Base-by-base conservation (phyloP, 768 basidiomycete genomes). In the Amanita rubescens region DNA sequence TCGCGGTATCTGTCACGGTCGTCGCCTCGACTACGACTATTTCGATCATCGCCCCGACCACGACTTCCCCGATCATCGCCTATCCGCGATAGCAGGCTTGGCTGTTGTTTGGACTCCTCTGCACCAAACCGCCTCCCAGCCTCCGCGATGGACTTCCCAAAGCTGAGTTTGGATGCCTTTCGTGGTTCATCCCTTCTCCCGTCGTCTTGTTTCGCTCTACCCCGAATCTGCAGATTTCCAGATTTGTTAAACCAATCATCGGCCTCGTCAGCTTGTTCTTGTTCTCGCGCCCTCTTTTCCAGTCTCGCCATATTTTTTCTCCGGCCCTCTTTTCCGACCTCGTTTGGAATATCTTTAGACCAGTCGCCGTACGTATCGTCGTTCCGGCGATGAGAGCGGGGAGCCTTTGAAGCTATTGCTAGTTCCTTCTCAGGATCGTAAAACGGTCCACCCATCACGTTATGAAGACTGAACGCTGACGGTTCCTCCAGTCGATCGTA, bases 401-500 rank as follows among this genome's bases (percentile, higher is more conserved):
- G 65, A 45, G 61, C 62, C n/a, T 56, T 60, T 30, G 53, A 53
- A 1, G 71, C 60, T 9, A 59, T 53, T 25, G 65, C 51, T 1
- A 64, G 62, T 30, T 71, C 68, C 12, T 68, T 61, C 3, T 56
- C 52, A 15, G 73, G 71, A 56, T 79, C 75, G 48, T 71, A 78
- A 67, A 89, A 91, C 6, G 89, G 89, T 0, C 88, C 85, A 0
- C 75, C 73, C 51, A 75, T 71, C 20, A 76, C 69, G 62, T 86
- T 87, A 61, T 80, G 71, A 25, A 63, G 63, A 60, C 87, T 77
- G 66, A 90, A 90, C 3, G 87, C 87, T 7, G 85, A 87, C 11
- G 72, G 71, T 55, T 84, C 84, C 17, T 62, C 57, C 0, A 80
- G 77, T 42, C 64, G 58, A 59, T 75, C 76, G 44, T 59, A 60